A percentile compares a stretch with the other conserved stretches of the same genome.
These are phyloP conservation scores for Mucor plumbeus DNA, from an alignment of 371 early-diverging fungal species.

Conservation along the genomic window DNA sequence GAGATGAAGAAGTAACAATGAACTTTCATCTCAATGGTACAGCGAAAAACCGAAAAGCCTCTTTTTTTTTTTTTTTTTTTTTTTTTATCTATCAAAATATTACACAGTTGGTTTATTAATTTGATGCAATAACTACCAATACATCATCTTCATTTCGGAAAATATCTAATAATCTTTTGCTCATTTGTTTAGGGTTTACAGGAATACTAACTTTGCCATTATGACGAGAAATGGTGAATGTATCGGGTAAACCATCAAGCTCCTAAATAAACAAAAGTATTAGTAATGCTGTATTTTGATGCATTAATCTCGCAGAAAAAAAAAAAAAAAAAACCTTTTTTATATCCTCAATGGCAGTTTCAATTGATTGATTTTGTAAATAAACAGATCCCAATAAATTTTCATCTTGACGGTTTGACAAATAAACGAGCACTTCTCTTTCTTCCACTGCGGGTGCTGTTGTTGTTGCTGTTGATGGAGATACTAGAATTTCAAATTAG, in stretches of 20 bases:
- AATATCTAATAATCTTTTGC: conserved; percentile 51
- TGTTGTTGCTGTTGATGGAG: not conserved
- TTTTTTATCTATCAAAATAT: not conserved
- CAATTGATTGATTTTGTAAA: conserved; percentile 57
- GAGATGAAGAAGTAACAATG: conserved; percentile 23
- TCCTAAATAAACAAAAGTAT: conserved; percentile 38
- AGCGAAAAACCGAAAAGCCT: not conserved
- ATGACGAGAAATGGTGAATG: conserved; percentile 58
- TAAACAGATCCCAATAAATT: conserved; percentile 60
- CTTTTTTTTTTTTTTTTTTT: not conserved
- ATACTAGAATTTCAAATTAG: not conserved
- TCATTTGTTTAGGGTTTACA: conserved; percentile 66
- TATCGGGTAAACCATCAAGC: conserved; percentile 62
- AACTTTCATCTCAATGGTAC: conserved; percentile 15
- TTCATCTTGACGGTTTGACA: conserved; percentile 44
- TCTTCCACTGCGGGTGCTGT: conserved; percentile 25
- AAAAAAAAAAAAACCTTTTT: conserved; percentile 38
- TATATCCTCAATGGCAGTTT: conserved; percentile 44
- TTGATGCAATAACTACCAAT: conserved; percentile 44
- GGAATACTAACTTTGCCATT: conserved; percentile 71
- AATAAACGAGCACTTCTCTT: conserved; percentile 58
- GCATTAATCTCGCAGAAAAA: not conserved
- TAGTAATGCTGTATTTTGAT: not conserved
- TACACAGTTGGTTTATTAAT: conserved; percentile 1
- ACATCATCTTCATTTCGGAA: conserved; percentile 63